A percentile compares a stretch with the other conserved stretches of the same genome.
phyloP scores from a whole-genome alignment of 768 basidiomycete species.

The Russula compacta region DNA sequence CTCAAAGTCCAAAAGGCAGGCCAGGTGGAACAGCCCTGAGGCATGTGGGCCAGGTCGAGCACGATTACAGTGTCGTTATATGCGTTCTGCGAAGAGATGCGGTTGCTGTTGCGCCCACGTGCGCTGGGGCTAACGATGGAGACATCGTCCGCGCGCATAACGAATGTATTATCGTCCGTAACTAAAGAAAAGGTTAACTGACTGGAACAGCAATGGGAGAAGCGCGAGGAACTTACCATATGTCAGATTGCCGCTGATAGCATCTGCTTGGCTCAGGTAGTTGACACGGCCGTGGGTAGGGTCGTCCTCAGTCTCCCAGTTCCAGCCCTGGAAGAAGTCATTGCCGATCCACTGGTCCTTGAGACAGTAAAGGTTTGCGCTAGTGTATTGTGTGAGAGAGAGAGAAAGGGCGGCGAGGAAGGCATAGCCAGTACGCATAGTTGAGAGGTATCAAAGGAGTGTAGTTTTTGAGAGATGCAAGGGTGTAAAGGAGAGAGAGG shows the following conservation, averaged over 20 bases:
- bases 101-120: conserved; percentile 49
- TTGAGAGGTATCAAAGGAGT: conserved; percentile 21
- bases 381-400: conserved; percentile 2
- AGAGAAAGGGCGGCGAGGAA: conserved; percentile 10
- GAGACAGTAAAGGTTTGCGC: conserved; percentile 2
- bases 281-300: conserved; percentile 62
- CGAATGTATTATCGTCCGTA: conserved; percentile 35
- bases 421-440: conserved; percentile 29
- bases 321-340: conserved; percentile 40
- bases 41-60: conserved; percentile 52
- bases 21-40: conserved; percentile 51
- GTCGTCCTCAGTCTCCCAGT: conserved; percentile 43
- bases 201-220: background rate
- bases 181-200: conserved; percentile 22
- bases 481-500: conserved; percentile 23
- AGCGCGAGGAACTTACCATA: conserved; percentile 31
- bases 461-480: conserved; percentile 17
- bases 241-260: conserved; percentile 36
- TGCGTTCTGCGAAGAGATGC: conserved; percentile 39
- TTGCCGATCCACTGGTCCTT: conserved; percentile 25
- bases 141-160: conserved; percentile 47
- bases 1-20: conserved; percentile 58
- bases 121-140: conserved; percentile 29
- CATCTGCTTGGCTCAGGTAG: conserved; percentile 40
- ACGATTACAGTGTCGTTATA: conserved; percentile 41